Conservation (phyloP, 306 rosid species). For the Cicer cuneatum region DNA sequence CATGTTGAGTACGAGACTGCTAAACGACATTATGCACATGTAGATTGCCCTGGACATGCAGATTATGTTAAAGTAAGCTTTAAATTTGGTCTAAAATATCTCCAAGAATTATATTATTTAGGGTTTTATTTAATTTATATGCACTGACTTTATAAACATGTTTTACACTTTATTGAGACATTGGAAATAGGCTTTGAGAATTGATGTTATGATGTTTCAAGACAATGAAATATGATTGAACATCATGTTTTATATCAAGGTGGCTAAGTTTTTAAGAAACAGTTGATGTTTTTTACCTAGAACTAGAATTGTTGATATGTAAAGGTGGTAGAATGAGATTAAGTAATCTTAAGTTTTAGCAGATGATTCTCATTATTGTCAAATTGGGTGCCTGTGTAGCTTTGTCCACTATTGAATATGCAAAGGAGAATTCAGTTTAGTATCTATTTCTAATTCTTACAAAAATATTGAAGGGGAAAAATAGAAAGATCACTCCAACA, state of each 20-base stretch:
- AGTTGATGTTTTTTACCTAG: conserved; percentile 1
- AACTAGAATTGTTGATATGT: conserved; percentile 9
- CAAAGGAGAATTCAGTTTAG: background rate
- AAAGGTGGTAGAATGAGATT: conserved; percentile 4
- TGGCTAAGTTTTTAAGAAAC: background rate
- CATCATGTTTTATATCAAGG: background rate
- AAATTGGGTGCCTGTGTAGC: conserved; percentile 10
- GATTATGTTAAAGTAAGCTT: conserved; percentile 88
- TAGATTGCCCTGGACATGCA: conserved; percentile 95
- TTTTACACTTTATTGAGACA: background rate
- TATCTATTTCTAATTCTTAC: conserved; percentile 4
- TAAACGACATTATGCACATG: conserved; percentile 88
- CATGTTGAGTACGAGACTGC: conserved; percentile 91
- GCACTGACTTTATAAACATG: background rate
- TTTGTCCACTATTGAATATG: conserved; percentile 21
- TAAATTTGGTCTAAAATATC: conserved; percentile 16
- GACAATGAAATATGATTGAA: background rate
- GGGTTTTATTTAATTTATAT: background rate
- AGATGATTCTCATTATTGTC: conserved; percentile 2
- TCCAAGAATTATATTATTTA: background rate
- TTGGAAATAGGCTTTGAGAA: background rate
- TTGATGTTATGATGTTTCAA: background rate
- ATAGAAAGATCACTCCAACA: too few species aligned
- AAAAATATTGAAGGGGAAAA: background rate
- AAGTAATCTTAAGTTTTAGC: background rate